Percentiles rank a stretch among this genome's conserved stretches.
Conservation (phyloP, 352 stramenopile species). For the Pythium scleroteichum region DNA sequence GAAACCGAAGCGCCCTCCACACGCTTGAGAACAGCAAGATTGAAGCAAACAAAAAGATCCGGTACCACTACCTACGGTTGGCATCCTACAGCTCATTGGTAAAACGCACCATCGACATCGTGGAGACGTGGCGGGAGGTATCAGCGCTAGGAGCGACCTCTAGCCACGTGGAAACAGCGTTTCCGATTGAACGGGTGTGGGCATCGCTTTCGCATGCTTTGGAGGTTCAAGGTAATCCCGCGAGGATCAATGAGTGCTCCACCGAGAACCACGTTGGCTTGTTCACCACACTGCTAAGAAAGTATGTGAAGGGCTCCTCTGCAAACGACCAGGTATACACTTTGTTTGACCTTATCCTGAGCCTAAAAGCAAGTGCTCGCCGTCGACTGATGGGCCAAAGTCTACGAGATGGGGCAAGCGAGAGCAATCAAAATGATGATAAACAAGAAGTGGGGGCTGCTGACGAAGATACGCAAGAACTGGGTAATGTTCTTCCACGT, state of each 20-base stretch:
- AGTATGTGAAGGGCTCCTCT: not conserved
- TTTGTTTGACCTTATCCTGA: conserved; percentile 23
- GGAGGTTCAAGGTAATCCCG: not conserved
- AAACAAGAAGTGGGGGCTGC: not conserved
- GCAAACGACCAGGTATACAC: not conserved
- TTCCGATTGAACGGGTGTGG: conserved; percentile 42
- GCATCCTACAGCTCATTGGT: conserved; percentile 31
- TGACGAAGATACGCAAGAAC: not conserved
- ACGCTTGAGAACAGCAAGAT: conserved; percentile 46
- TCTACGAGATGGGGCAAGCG: not conserved
- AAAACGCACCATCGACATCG: conserved; percentile 36
- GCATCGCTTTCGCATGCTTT: conserved; percentile 30
- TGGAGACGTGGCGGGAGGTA: conserved; percentile 39
- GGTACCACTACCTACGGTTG: conserved; percentile 29
- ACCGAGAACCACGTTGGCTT: conserved; percentile 9
- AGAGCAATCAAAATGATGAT: not conserved
- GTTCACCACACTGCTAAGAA: conserved; percentile 11
- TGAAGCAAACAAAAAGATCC: conserved; percentile 41
- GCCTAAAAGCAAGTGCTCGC: conserved; percentile 6
- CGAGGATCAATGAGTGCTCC: not conserved
- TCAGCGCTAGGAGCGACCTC: not conserved
- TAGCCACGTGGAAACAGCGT: not conserved
- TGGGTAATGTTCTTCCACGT: conserved; percentile 14
- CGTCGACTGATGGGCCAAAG: not conserved
- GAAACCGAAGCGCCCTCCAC: conserved; percentile 49